phyloP scores from a whole-genome alignment of 306 rosid species.

The Vicia faba region DNA sequence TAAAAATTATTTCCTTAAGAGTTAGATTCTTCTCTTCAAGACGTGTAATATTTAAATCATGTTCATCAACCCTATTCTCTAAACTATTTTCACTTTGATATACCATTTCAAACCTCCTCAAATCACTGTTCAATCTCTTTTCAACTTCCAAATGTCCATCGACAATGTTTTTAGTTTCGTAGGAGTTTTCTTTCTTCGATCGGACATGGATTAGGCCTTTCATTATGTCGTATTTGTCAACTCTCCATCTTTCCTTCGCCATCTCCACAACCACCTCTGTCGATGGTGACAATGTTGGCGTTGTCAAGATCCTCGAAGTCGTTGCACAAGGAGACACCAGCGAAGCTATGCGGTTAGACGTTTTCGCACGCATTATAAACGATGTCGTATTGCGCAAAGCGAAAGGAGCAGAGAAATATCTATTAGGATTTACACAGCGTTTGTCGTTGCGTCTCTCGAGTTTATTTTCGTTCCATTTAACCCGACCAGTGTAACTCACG shows the following conservation, averaged over 20 bases:
- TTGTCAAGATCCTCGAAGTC: conserved; percentile 69
- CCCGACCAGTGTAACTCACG: conserved; percentile 33
- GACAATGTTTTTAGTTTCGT: neutral
- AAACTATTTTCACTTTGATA: conserved; percentile 58
- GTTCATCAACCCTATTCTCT: conserved; percentile 77
- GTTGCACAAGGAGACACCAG: conserved; percentile 63
- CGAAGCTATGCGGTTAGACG: conserved; percentile 60
- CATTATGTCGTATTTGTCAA: conserved; percentile 85
- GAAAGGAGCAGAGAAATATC: conserved; percentile 51
- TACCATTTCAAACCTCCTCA: conserved; percentile 82
- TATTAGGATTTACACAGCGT: conserved; percentile 40
- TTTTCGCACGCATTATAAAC: conserved; percentile 69
- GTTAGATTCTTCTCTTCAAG: conserved; percentile 73
- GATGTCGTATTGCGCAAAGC: conserved; percentile 87
- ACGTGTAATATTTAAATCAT: conserved; percentile 61
- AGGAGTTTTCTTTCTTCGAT: conserved; percentile 45
- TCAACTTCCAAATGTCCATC: conserved; percentile 62
- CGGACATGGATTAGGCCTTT: conserved; percentile 77
- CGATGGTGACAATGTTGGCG: conserved; percentile 66
- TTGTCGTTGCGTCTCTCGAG: conserved; percentile 42
- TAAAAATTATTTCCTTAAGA: conserved; percentile 65
- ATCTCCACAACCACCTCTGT: conserved; percentile 62
- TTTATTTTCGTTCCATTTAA: conserved; percentile 58
- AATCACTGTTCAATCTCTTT: conserved; percentile 58
- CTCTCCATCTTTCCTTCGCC: conserved; percentile 87